A percentile compares a stretch with the other conserved stretches of the same genome.
Conservation (phyloP, 2,329 filamentous ascomycete species). For the Bipolaris cookei region DNA sequence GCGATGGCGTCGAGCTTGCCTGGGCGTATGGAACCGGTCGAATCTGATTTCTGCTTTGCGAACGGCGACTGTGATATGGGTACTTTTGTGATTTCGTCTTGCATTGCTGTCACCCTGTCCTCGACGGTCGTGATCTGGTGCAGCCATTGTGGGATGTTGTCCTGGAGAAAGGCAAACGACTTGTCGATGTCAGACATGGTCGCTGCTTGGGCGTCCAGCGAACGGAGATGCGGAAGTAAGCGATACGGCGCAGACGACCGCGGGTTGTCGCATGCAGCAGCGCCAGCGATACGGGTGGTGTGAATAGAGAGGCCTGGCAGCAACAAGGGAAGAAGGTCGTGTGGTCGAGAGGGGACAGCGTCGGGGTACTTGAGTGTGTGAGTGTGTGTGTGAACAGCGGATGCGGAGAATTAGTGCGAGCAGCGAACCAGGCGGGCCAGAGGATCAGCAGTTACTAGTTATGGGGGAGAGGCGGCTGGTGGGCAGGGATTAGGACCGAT, state of each 20-base stretch:
- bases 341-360: conserved; percentile 1
- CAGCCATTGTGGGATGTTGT: conserved; percentile 50
- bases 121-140: conserved; percentile 40
- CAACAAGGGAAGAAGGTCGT: conserved; percentile 1
- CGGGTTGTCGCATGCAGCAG: conserved; percentile 8
- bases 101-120: conserved; percentile 44
- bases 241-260: conserved; percentile 2
- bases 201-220: conserved; percentile 9
- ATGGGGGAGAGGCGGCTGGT: conserved; percentile 35
- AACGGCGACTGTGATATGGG: conserved; percentile 37
- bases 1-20: conserved; percentile 31
- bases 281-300: conserved; percentile 2
- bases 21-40: conserved; percentile 46
- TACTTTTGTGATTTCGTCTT: conserved; percentile 40
- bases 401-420: conserved; percentile 15
- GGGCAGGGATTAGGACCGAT: conserved; percentile 32
- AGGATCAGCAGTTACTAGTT: conserved; percentile 22
- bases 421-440: conserved; percentile 4
- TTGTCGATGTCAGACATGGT: conserved; percentile 49
- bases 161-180: conserved; percentile 47
- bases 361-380: background rate
- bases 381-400: conserved; percentile 3
- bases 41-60: conserved; percentile 42
- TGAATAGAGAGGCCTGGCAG: conserved; percentile 20
- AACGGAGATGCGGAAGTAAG: conserved; percentile 5